Evolutionary conservation across 176 grass and related monocot species (phyloP).

Genomic region (Zea mays): Zm-B73-REFERENCE-NAM-5.0 NC_050097.1:240125001-240125500

Average conservation of each 20-base stretch:
- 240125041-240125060: no score
- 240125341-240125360: conserved; percentile 19
- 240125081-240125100: no score
- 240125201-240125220: background rate
- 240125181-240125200: background rate
- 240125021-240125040: no score
- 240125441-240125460: background rate
- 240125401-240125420: background rate
- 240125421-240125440: background rate
- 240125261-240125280: conserved; percentile 23
- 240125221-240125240: background rate
- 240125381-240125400: background rate
- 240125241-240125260: background rate
- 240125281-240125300: conserved; percentile 37
- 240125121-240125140: background rate
- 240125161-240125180: background rate
- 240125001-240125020: no score
- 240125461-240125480: conserved; percentile 31
- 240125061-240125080: no score
- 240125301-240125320: conserved; percentile 59
- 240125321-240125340: conserved; percentile 10
- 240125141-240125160: background rate
- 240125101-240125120: background rate
- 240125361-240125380: background rate
- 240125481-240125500: conserved; percentile 89